Conservation (phyloP, 257 asterid species). For the Eustoma russellianum region DNA sequence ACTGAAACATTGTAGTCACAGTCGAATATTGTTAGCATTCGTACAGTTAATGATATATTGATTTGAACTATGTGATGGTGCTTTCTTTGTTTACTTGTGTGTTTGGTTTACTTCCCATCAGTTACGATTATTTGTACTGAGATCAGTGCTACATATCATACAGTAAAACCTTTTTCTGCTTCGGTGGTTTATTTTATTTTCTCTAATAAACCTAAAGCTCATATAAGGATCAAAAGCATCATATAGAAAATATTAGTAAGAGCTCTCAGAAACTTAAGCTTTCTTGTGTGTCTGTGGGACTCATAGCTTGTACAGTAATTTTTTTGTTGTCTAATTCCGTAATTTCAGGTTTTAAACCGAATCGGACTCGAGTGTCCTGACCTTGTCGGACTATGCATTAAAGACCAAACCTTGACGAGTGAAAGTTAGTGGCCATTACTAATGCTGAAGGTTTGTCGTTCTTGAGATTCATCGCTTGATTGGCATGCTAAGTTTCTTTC, state of each 20-base stretch:
- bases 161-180: too few species aligned
- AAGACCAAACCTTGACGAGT: slow-evolving; percentile 70
- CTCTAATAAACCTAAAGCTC: too few species aligned
- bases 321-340: slow-evolving; percentile 7
- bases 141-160: too few species aligned
- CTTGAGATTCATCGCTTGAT: background rate
- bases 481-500: background rate
- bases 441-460: slow-evolving; percentile 2
- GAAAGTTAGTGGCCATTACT: slow-evolving; percentile 48
- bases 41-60: slow-evolving; percentile 46
- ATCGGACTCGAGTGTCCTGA: slow-evolving; percentile 56
- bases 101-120: too few species aligned
- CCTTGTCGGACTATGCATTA: too few species aligned
- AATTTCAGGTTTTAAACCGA: slow-evolving; percentile 62
- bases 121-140: too few species aligned
- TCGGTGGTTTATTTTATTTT: too few species aligned
- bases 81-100: too few species aligned
- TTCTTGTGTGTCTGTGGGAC: too few species aligned
- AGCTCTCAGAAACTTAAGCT: too few species aligned
- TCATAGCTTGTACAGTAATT: slow-evolving; percentile 3
- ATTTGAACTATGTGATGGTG: background rate
- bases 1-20: slow-evolving; percentile 68
- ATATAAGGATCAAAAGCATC: background rate
- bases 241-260: too few species aligned
- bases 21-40: slow-evolving; percentile 64